Evolutionary conservation across 176 grass and related monocot genomes (phyloP).

Genomic region (Poa annua): DNA sequence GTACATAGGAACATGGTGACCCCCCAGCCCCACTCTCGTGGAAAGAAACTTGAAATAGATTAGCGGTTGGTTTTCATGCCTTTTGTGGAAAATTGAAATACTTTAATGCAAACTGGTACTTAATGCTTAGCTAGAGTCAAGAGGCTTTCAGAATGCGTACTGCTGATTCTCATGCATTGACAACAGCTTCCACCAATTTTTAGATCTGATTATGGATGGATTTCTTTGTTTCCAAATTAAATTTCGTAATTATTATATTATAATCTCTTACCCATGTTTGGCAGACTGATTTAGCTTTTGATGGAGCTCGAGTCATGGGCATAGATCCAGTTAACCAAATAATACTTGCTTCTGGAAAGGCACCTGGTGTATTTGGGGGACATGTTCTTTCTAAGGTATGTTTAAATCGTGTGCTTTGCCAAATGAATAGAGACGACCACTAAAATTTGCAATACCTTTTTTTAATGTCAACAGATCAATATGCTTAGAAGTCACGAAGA

Average conservation of each 20-base stretch:
- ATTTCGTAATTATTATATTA: background rate
- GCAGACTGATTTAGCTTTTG: constrained; percentile 67
- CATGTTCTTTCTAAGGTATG: constrained; percentile 80
- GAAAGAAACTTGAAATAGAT: background rate
- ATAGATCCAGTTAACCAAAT: constrained; percentile 74
- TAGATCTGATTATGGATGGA: background rate
- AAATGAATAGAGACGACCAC: constrained; percentile 17
- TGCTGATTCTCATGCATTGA: background rate
- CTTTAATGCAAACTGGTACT: constrained; percentile 5
- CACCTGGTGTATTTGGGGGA: constrained; percentile 51
- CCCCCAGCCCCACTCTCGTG: too few relatives aligned
- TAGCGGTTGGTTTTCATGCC: background rate
- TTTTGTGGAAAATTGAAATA: constrained; percentile 10
- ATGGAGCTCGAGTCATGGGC: constrained; percentile 74
- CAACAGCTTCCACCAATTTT: background rate
- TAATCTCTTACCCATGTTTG: constrained; percentile 35
- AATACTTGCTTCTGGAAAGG: constrained; percentile 67
- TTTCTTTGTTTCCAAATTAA: constrained; percentile 11
- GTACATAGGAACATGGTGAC: background rate
- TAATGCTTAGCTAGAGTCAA: background rate
- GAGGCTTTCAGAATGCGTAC: background rate
- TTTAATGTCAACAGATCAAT: constrained; percentile 63
- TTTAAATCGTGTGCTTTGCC: background rate
- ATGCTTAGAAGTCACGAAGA: constrained; percentile 45
- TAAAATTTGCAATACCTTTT: background rate